Evolutionary conservation across 2,329 filamentous ascomycete genomes (phyloP).

Genomic region (Paracoccidioides brasiliensis): DNA sequence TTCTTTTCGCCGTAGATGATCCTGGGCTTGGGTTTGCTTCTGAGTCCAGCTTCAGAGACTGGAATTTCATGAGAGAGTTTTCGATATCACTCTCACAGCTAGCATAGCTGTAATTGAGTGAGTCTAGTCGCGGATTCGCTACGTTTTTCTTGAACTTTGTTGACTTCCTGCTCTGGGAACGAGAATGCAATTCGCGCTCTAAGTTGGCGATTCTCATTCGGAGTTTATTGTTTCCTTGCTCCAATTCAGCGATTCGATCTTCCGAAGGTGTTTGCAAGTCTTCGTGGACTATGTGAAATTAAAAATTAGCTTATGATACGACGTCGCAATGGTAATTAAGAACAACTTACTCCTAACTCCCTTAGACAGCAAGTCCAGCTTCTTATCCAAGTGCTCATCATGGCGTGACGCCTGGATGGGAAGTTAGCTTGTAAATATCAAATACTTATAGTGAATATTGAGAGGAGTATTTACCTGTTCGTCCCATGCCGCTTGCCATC

Average conservation of each 20-base stretch:
- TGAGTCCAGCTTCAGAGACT: constrained; percentile 26
- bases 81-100: constrained; percentile 30
- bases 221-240: constrained; percentile 58
- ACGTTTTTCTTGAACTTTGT: constrained; percentile 19
- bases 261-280: constrained; percentile 38
- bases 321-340: constrained; percentile 16
- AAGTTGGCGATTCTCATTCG: constrained; percentile 51
- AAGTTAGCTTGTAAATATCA: constrained; percentile 3
- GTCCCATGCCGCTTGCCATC: constrained; percentile 70
- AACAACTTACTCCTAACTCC: constrained; percentile 35
- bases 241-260: constrained; percentile 51
- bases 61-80: constrained; percentile 24
- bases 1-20: constrained; percentile 17
- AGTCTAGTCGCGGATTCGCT: constrained; percentile 11
- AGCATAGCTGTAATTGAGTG: constrained; percentile 19
- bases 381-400: constrained; percentile 77
- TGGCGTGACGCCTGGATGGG: constrained; percentile 45
- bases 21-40: constrained; percentile 12
- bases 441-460: neutral
- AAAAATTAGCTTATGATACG: constrained; percentile 3
- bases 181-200: constrained; percentile 50
- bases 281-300: constrained; percentile 28
- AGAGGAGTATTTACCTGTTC: constrained; percentile 44
- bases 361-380: constrained; percentile 60
- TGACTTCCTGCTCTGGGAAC: constrained; percentile 48